phyloP scores from a whole-genome alignment of 2,329 filamentous ascomycete genomes.

The Lasiodiplodia citricola region DNA sequence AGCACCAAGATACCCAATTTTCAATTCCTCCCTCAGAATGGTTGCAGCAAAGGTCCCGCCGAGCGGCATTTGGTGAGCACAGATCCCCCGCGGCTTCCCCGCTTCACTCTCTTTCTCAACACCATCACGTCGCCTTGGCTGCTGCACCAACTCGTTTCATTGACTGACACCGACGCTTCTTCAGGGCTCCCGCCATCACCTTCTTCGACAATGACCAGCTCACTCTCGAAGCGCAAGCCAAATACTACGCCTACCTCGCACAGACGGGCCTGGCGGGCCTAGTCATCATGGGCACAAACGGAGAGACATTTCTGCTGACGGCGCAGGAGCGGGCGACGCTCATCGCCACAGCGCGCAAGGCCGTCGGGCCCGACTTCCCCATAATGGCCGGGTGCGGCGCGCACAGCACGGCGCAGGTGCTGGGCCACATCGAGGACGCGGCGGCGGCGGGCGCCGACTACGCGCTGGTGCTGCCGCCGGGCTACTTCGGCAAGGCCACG shows the following conservation, averaged over 20 bases:
- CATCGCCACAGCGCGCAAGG: constrained; percentile 47
- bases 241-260: constrained; percentile 53
- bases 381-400: constrained; percentile 53
- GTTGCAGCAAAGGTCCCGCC: constrained; percentile 21
- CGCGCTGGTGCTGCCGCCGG: constrained; percentile 50
- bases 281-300: constrained; percentile 54
- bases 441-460: constrained; percentile 49
- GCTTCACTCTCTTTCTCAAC: background rate
- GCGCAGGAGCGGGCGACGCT: constrained; percentile 49
- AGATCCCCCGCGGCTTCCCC: constrained; percentile 1
- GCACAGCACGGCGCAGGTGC: constrained; percentile 50
- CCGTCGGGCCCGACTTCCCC: constrained; percentile 49
- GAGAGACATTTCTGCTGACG: constrained; percentile 54
- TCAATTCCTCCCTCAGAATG: background rate
- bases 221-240: constrained; percentile 48
- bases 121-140: background rate
- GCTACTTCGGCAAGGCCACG: constrained; percentile 53
- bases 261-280: constrained; percentile 51
- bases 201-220: constrained; percentile 51
- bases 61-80: constrained; percentile 25
- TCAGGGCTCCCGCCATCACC: constrained; percentile 47
- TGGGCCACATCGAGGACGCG: constrained; percentile 51
- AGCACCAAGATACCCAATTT: no score
- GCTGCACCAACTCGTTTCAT: background rate
- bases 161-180: background rate